phyloP scores from a whole-genome alignment of 768 basidiomycete species.

The Leccinellum luteum region DNA sequence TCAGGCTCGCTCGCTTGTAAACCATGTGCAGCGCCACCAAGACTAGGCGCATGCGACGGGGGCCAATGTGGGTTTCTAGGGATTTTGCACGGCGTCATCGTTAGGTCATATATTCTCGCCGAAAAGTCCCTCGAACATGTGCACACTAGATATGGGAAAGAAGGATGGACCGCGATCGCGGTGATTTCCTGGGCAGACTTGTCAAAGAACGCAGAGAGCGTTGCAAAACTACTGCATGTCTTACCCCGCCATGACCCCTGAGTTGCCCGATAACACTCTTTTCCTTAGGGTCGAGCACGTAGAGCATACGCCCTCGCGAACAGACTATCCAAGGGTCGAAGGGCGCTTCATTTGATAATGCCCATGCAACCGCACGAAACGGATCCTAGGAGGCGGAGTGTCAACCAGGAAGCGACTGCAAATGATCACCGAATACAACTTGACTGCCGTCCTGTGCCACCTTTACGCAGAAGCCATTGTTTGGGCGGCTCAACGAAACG shows the following conservation, averaged over 20 bases:
- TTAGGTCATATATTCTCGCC: constrained; percentile 66
- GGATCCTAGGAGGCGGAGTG: constrained; percentile 14
- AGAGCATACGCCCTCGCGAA: constrained; percentile 51
- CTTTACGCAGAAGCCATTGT: constrained; percentile 31
- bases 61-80: constrained; percentile 61
- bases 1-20: constrained; percentile 57
- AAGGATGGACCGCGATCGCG: constrained; percentile 64
- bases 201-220: constrained; percentile 5
- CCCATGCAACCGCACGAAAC: constrained; percentile 54
- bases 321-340: constrained; percentile 62
- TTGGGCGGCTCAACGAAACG: constrained; percentile 30
- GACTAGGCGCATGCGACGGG: constrained; percentile 45
- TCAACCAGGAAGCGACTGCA: constrained; percentile 1
- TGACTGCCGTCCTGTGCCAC: constrained; percentile 28
- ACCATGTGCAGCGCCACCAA: constrained; percentile 69
- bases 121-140: constrained; percentile 74
- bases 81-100: constrained; percentile 28
- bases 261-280: constrained; percentile 45
- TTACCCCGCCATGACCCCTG: constrained; percentile 73
- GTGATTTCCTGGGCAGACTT: constrained; percentile 53
- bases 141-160: constrained; percentile 55
- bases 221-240: constrained; percentile 20
- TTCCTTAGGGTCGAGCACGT: constrained; percentile 48
- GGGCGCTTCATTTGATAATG: constrained; percentile 41
- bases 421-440: constrained; percentile 12